phyloP scores from a whole-genome alignment of 352 stramenopile species.

The Pythium myriotylum region DNA sequence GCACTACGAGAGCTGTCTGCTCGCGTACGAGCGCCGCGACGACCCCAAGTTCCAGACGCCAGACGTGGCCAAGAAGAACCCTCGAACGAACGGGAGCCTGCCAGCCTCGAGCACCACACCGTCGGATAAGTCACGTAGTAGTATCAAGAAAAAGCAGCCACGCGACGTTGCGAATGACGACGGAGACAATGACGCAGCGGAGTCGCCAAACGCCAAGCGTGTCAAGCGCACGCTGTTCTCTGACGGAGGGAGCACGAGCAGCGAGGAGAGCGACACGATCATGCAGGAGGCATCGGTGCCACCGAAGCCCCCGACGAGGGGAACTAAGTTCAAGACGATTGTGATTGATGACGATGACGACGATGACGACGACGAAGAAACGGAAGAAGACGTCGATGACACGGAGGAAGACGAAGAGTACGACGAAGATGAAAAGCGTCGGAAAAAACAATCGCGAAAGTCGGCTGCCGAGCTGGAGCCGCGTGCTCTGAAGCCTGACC shows the following conservation, averaged over 20 bases:
- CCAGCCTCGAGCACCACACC: conserved; percentile 41
- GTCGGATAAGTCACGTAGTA: conserved; percentile 49
- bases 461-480: conserved; percentile 40
- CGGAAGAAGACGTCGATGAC: conserved; percentile 9
- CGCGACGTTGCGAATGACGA: conserved; percentile 7
- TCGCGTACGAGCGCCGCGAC: conserved; percentile 60
- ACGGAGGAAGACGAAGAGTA: conserved; percentile 20
- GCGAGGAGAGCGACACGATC: conserved; percentile 54
- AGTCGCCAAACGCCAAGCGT: conserved; percentile 31
- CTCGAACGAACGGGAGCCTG: conserved; percentile 3
- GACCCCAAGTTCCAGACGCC: conserved; percentile 31
- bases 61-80: conserved; percentile 28
- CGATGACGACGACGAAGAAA: conserved; percentile 1
- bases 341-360: conserved; percentile 9
- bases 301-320: conserved; percentile 5
- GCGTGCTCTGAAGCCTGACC: conserved; percentile 48
- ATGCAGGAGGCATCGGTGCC: background rate
- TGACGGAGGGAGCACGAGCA: conserved; percentile 54
- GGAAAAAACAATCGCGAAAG: conserved; percentile 9
- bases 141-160: conserved; percentile 43
- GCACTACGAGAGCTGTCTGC: conserved; percentile 56
- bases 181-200: conserved; percentile 6
- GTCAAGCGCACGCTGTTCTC: conserved; percentile 76
- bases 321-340: conserved; percentile 6
- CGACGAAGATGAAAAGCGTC: conserved; percentile 16